phyloP scores from a whole-genome alignment of 441 rosid genomes.

The Adansonia grandidieri region DNA sequence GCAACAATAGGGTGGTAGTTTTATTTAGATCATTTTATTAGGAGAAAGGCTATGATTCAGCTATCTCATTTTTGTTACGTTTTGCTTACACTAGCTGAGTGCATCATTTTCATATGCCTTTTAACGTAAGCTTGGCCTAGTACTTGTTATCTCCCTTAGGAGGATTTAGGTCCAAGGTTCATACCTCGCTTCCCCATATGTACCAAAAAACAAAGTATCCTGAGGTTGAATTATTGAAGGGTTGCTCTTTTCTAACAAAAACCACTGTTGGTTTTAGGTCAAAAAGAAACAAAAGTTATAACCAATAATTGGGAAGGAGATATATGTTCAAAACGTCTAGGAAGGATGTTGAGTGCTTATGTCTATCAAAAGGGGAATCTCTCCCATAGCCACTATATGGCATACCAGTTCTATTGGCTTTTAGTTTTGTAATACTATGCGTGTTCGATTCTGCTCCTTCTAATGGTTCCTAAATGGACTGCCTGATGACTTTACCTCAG shows the following conservation, averaged over 20 bases:
- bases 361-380: background rate
- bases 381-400: too few relatives aligned
- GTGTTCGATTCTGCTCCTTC: background rate
- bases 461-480: background rate
- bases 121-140: background rate
- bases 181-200: background rate
- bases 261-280: background rate
- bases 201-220: background rate
- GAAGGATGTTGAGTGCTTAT: background rate
- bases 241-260: background rate
- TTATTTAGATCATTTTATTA: background rate
- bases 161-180: background rate
- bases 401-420: too few relatives aligned
- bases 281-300: background rate
- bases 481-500: background rate
- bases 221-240: background rate
- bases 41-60: background rate
- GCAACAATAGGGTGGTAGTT: background rate
- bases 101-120: background rate
- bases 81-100: background rate
- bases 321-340: background rate
- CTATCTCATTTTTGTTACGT: background rate
- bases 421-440: background rate
- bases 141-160: background rate
- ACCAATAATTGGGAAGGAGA: background rate